Base-by-base conservation (phyloP, 306 rosid species). In the Vachellia pachyceras region DNA sequence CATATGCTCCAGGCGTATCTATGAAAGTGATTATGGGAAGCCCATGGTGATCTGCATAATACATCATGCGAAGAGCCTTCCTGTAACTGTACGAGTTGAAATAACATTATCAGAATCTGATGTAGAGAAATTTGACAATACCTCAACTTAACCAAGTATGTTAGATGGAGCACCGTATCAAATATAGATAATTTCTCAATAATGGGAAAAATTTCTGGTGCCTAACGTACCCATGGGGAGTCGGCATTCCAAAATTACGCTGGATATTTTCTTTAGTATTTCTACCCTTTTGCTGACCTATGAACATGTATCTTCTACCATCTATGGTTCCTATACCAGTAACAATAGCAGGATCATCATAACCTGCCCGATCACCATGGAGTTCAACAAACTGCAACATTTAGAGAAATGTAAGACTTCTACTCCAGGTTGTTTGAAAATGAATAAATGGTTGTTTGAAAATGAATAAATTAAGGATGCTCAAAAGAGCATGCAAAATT, bases 331-430 rank as follows among this genome's bases (percentile, higher is more conserved):
- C 99, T 71, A 96, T 47, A 77, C 99, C 99, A 81, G 97, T 88
- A 75, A 92, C 99, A 88, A 92, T 92, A 77, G 99, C 99, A 73
- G 99, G 99, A 87, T 96, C 99, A 73, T 96, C 97, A 25, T 96
- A 96, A 74, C 99, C 99, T 63, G 84, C 82, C 44, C 99, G 92
- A 75, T 96, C 99, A 82, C 99, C 99, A 86, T 96, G 99, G 82
- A 93, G 94, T 88, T 96, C 99, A 72, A 96, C 84, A 90, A 96
- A 96, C 99, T 96, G 92, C 84, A 84, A 75, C 37, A 71, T 37
- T n/a, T 76, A 70, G 60, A 77, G 60, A 77, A 72, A 76, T 15
- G 55, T 68, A 77, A 77, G 45, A 83, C 49, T 77, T 69, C 50
- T 2, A 74, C 63, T 11, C 65, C 22, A 33, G 69, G 76, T 63